These are phyloP conservation scores for Lathyrus tuberosus DNA, from an alignment of 306 rosid species.

Conservation along the genomic window DNA sequence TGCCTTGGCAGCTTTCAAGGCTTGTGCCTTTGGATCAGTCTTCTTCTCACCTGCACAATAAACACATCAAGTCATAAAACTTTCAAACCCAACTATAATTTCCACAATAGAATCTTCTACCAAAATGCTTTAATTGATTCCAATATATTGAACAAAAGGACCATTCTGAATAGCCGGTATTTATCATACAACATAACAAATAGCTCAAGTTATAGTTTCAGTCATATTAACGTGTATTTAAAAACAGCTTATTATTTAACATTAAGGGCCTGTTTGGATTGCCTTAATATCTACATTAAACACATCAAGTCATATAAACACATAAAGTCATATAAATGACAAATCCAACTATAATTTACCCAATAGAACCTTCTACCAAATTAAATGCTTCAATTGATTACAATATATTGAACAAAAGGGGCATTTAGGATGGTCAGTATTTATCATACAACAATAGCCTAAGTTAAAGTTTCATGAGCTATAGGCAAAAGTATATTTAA, in stretches of 20 bases:
- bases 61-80: neutral
- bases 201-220: neutral
- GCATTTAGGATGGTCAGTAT: too few species aligned
- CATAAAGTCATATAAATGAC: too few species aligned
- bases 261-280: too few species aligned
- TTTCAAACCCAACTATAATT: neutral
- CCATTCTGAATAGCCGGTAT: neutral
- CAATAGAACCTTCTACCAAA: too few species aligned
- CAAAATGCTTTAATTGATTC: neutral
- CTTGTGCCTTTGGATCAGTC: constrained; percentile 61
- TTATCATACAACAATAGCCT: neutral
- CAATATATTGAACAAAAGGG: too few species aligned
- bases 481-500: neutral
- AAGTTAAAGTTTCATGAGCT: neutral
- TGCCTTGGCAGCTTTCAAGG: constrained; percentile 68
- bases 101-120: neutral
- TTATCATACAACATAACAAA: neutral
- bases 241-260: too few species aligned
- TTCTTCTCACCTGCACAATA: constrained; percentile 59
- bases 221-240: too few species aligned
- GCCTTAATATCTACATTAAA: too few species aligned
- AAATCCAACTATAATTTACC: too few species aligned
- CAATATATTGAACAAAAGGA: neutral
- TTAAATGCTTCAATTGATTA: too few species aligned
- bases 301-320: too few species aligned